Conservation (phyloP, 2,329 filamentous ascomycete genomes). For the Stachybotrys elegans region DNA sequence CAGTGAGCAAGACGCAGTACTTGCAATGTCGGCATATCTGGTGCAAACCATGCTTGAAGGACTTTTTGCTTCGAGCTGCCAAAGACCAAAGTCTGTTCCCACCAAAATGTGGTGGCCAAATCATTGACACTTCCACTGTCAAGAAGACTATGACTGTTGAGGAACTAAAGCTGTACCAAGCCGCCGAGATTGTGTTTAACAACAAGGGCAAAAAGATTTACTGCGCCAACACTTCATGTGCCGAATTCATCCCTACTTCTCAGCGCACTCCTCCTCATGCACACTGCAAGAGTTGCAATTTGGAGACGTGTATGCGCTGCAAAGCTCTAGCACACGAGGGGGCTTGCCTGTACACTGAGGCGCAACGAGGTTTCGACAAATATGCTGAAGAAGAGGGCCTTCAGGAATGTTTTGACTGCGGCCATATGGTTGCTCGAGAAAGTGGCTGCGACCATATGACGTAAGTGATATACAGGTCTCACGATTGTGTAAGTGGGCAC, state of each 20-base stretch:
- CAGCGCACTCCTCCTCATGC: not conserved
- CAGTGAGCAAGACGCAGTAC: not conserved
- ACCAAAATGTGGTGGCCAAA: conserved; percentile 6
- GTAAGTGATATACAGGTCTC: conserved; percentile 1
- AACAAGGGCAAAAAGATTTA: not conserved
- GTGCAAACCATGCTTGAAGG: conserved; percentile 7
- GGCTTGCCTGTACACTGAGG: not conserved
- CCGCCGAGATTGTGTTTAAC: not conserved
- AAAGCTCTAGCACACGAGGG: not conserved
- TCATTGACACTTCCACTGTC: conserved; percentile 5
- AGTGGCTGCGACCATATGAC: conserved; percentile 9
- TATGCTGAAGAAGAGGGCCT: conserved; percentile 2
- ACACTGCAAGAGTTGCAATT: not conserved
- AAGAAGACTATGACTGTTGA: not conserved
- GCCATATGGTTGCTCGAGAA: conserved; percentile 7
- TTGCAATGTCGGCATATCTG: conserved; percentile 6
- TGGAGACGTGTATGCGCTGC: not conserved
- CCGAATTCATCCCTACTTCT: not conserved
- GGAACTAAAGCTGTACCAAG: not conserved
- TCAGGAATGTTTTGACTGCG: conserved; percentile 7
- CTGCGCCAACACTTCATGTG: not conserved
- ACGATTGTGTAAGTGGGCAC: not conserved
- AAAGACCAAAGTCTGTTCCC: conserved; percentile 8
- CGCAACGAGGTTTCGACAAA: no score
- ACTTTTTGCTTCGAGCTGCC: conserved; percentile 6